phyloP scores from a whole-genome alignment of 106 monocot species.

The Dendrobium chrysotoxum region DNA sequence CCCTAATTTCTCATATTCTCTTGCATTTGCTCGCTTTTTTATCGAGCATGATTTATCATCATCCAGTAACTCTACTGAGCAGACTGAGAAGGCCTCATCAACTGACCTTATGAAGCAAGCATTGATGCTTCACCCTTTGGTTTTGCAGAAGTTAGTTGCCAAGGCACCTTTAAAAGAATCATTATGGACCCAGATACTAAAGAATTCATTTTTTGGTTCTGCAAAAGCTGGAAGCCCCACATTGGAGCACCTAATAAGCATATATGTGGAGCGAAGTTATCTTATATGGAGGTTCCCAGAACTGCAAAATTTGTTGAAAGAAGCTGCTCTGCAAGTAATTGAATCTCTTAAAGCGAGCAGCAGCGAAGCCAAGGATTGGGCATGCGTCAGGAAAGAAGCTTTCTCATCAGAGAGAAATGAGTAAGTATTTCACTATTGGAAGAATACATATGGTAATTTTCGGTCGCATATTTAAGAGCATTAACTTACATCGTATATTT shows the following conservation, averaged over 20 bases:
- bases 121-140: slow-evolving; percentile 92
- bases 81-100: slow-evolving; percentile 55
- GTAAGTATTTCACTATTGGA: slow-evolving; percentile 31
- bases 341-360: slow-evolving; percentile 46
- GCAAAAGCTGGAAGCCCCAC: slow-evolving; percentile 82
- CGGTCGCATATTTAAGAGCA: too few species aligned
- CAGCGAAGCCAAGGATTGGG: slow-evolving; percentile 71
- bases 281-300: slow-evolving; percentile 91
- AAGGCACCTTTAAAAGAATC: slow-evolving; percentile 89
- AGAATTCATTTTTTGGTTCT: slow-evolving; percentile 70
- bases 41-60: slow-evolving; percentile 41
- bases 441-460: too few species aligned
- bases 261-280: slow-evolving; percentile 88
- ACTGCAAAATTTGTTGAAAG: slow-evolving; percentile 71
- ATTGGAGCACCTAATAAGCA: slow-evolving; percentile 81
- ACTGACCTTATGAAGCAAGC: slow-evolving; percentile 94
- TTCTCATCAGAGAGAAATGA: slow-evolving; percentile 93
- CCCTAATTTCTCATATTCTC: slow-evolving; percentile 89
- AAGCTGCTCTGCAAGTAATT: slow-evolving; percentile 62
- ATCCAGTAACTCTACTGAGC: neutral
- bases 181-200: slow-evolving; percentile 72
- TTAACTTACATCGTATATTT: neutral
- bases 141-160: slow-evolving; percentile 72
- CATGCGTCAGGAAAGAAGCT: slow-evolving; percentile 79
- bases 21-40: slow-evolving; percentile 69